Conservation (phyloP, 148 eudicot species). For the Amaranthus cruentus region DNA sequence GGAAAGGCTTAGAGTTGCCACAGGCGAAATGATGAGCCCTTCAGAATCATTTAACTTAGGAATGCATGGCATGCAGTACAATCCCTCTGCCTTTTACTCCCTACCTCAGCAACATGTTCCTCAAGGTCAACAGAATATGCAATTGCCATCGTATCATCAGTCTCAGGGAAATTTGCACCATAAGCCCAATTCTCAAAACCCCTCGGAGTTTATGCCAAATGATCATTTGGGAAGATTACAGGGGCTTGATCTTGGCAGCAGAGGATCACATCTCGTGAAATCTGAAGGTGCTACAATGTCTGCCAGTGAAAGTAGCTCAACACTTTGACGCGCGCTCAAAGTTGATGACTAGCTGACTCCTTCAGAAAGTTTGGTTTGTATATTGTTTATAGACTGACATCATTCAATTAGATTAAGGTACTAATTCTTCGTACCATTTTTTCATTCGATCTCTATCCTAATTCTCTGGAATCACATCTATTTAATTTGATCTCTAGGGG, state of each 20-base stretch:
- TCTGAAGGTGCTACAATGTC: conserved; percentile 40
- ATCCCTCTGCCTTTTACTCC: conserved; percentile 28
- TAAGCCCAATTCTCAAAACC: conserved; percentile 22
- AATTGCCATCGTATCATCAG: conserved; percentile 27
- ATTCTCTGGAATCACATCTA: conserved; percentile 13
- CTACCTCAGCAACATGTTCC: conserved; percentile 29
- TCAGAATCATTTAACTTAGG: conserved; percentile 35
- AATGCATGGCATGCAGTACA: conserved; percentile 32
- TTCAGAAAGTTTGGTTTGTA: conserved; percentile 11
- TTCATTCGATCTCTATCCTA: conserved; percentile 18
- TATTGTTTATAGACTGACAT: conserved; percentile 35
- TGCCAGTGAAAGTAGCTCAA: conserved; percentile 48
- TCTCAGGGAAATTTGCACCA: conserved; percentile 27
- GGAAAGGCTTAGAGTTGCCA: conserved; percentile 47
- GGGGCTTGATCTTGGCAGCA: conserved; percentile 40
- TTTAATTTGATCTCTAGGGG: not conserved
- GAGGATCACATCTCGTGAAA: conserved; percentile 31
- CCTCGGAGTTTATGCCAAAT: conserved; percentile 26
- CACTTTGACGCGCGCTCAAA: conserved; percentile 29
- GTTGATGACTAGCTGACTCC: conserved; percentile 34
- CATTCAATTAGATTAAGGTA: conserved; percentile 18
- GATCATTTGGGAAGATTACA: conserved; percentile 37
- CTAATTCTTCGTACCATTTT: conserved; percentile 14
- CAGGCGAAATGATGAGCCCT: conserved; percentile 36
- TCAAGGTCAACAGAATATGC: conserved; percentile 38